Evolutionary conservation across 352 stramenopile genomes (phyloP).

Genomic region (Globisporangium acanthophoron): DNA sequence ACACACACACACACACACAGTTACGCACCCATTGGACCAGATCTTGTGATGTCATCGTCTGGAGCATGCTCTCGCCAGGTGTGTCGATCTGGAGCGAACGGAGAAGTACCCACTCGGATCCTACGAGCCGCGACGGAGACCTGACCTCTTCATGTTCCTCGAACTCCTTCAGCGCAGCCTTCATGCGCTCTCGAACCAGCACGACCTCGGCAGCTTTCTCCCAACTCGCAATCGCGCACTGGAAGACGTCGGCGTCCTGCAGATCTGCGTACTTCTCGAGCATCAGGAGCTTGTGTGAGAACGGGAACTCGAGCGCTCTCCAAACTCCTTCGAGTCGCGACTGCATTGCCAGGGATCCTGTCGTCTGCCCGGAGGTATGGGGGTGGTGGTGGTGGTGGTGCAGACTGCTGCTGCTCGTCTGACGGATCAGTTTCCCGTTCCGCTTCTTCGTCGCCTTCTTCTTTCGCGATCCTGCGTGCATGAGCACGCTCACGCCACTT

Average conservation of each 20-base stretch:
- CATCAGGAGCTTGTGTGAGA: constrained; percentile 55
- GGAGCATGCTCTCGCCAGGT: constrained; percentile 6
- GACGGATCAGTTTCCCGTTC: constrained; percentile 13
- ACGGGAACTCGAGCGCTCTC: constrained; percentile 52
- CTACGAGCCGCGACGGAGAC: constrained; percentile 23
- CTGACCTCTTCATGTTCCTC: constrained; percentile 27
- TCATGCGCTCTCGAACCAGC: constrained; percentile 44
- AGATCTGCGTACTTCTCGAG: constrained; percentile 54
- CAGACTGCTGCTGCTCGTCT: constrained; percentile 17
- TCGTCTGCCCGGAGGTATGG: constrained; percentile 17
- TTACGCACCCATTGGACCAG: constrained; percentile 43
- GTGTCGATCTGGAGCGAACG: constrained; percentile 30
- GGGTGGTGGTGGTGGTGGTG: constrained; percentile 15
- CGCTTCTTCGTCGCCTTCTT: constrained; percentile 15
- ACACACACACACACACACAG: not conserved
- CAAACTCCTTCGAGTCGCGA: constrained; percentile 52
- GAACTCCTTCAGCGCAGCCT: constrained; percentile 29
- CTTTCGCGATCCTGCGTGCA: constrained; percentile 4
- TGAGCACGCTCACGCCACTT: constrained; percentile 14
- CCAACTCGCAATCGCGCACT: constrained; percentile 37
- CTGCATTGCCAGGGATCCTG: constrained; percentile 44
- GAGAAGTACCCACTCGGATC: constrained; percentile 31
- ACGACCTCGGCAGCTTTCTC: constrained; percentile 35
- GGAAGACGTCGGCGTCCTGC: constrained; percentile 37
- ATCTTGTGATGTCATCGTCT: constrained; percentile 1